Evolutionary conservation across 2,329 filamentous ascomycete species (phyloP), one percentile per base, ranked within the genome.

Genomic region (Venturia oleaginea): DNA sequence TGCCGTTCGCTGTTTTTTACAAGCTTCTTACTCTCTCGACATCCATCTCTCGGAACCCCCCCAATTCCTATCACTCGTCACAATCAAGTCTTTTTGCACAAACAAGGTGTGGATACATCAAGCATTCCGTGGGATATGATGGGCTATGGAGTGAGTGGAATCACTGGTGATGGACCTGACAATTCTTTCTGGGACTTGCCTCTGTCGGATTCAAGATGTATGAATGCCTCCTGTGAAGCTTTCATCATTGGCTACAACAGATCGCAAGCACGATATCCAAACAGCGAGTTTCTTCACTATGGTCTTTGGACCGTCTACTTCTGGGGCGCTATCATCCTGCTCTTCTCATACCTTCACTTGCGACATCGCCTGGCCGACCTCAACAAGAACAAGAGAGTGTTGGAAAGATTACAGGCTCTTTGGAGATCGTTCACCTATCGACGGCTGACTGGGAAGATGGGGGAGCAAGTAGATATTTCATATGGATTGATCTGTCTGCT

Each of bases 401-500:
- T 32, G 38, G 55, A 61, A 48, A 40, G 46, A 51, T 4, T 32
- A 48, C 30, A 46, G 42, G 51, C 66, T 4, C 38, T 60, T 19
- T 62, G 67, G 38, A 65, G 68, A 22, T 67, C 61, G 15, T 65
- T 61, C 24, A 67, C 62, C 4, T 70, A 70, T 59, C 68, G 66
- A 40, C 62, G 68, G n/a, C 66, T 69, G 27, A 46, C 66, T n/a
- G 67, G 64, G 6, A 37, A 54, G 15, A 60, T 66, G n/a, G 57
- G 65, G 19, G 40, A 65, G 38, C 55, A 17, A 13, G 38, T 71
- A 30, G 68, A 66, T 24, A 65, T 70, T 2, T 69, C 68, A 3
- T 68, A 68, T 62, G 69, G 68, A 0, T 64, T 66, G 2, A 60
- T 70, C 17, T 59, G 63, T 17, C 42, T 70, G 6, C 60, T 71